Evolutionary conservation across 805 yeast species (phyloP), one percentile per base, ranked within the genome.

Genomic region (Peterozyma toletana): DNA sequence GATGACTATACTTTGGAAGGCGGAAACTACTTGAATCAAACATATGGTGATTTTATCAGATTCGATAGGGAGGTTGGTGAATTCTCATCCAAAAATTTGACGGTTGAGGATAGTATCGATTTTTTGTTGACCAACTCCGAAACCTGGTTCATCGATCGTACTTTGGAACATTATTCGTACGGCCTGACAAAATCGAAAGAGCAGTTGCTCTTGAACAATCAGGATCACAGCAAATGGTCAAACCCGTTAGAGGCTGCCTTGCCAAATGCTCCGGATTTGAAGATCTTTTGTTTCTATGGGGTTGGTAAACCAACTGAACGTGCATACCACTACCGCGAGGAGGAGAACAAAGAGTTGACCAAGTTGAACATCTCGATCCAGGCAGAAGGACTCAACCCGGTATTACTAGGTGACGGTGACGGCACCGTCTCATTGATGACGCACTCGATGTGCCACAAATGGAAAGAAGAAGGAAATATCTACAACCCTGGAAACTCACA

Each of bases 221-320:
- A 78, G n/a, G 75, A 77, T 53, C 90, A 78, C 52, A 69, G 76
- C 40, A 88, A 85, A 59, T 93, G 99, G 99, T 63, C 80, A n/a
- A 93, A 93, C 57, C 99, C 99, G 2, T 67, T 93, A 39, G 98
- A 93, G 59, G 96, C 81, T 0, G 78, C 91, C 3, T 72, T 93
- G 37, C 99, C 99, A 1, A 71, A 85, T 56, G 99, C 99, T 0
- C 98, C 98, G 3, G 87, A 87, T 57, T 68, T 93, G 83, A 85
- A 86, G 51, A 70, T 89, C 9, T 93, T 70, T 62, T 87, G 96
- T 56, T 82, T 93, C 55, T 93, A 93, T 56, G 99, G 99, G 5
- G 88, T 89, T n/a, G 96, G 96, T 7, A 91, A 89, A 51, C 95
- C 95, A 17, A 91, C 99, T 0, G 99, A 93, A 62, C 73, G 99